These are phyloP conservation scores for Rubroboletus pulcherrimus DNA, from an alignment of 768 basidiomycete genomes.

Conservation along the genomic window DNA sequence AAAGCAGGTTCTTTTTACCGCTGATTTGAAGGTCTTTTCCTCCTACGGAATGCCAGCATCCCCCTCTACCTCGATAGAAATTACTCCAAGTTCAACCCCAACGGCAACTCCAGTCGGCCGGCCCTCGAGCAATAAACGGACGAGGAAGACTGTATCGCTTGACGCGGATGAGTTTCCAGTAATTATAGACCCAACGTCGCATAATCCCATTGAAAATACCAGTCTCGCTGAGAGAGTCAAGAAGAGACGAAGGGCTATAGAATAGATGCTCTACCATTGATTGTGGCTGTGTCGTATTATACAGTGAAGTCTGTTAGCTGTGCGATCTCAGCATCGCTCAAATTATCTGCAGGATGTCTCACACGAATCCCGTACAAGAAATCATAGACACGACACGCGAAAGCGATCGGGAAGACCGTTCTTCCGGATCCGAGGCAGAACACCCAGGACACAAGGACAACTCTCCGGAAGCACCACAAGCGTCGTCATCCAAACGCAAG, in stretches of 20 bases:
- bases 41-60: conserved; percentile 46
- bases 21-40: conserved; percentile 68
- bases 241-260: conserved; percentile 29
- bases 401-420: conserved; percentile 33
- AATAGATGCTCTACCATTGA: neutral
- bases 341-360: conserved; percentile 22
- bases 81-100: conserved; percentile 20
- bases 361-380: conserved; percentile 40
- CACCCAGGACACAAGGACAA: conserved; percentile 12
- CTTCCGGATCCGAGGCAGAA: conserved; percentile 32
- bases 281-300: conserved; percentile 18
- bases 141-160: conserved; percentile 8
- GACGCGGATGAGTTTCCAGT: conserved; percentile 12
- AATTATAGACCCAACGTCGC: neutral
- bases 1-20: conserved; percentile 65
- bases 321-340: neutral
- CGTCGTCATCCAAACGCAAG: conserved; percentile 57
- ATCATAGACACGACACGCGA: conserved; percentile 37
- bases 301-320: neutral
- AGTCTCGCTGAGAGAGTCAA: conserved; percentile 44
- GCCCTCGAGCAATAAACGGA: conserved; percentile 35
- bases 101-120: conserved; percentile 31
- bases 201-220: neutral
- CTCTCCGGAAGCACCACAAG: conserved; percentile 16
- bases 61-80: conserved; percentile 7